phyloP scores from a whole-genome alignment of 2,329 filamentous ascomycete species.

The Aspergillus alliaceus region DNA sequence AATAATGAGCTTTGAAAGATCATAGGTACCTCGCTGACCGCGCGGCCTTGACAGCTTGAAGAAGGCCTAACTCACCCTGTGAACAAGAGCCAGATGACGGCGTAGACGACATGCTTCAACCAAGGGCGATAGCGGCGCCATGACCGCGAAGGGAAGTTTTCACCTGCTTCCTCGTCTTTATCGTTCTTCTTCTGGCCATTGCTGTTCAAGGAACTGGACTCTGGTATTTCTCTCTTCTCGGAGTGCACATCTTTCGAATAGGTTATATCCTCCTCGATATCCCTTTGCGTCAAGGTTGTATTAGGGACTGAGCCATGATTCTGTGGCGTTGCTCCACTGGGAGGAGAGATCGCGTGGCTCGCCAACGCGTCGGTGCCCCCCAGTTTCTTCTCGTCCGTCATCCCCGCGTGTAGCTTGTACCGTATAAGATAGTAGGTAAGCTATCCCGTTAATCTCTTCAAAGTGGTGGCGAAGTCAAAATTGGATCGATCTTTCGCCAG shows the following conservation, averaged over 20 bases:
- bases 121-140: conserved; percentile 20
- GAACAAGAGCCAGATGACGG: conserved; percentile 51
- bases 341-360: not conserved
- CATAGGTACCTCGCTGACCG: not conserved
- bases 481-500: not conserved
- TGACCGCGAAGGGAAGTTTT: conserved; percentile 29
- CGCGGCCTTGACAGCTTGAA: not conserved
- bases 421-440: not conserved
- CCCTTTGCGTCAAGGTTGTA: not conserved
- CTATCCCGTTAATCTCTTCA: not conserved
- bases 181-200: conserved; percentile 25
- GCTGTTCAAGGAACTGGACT: conserved; percentile 42
- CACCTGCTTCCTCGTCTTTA: conserved; percentile 43
- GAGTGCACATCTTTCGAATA: conserved; percentile 2
- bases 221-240: conserved; percentile 5
- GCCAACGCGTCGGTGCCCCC: not conserved
- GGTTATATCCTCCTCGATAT: not conserved
- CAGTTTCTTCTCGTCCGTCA: not conserved
- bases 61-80: conserved; percentile 49
- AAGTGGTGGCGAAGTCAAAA: not conserved
- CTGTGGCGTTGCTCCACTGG: not conserved
- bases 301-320: not conserved
- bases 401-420: not conserved
- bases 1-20: conserved; percentile 5
- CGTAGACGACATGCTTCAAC: conserved; percentile 44